phyloP scores from a whole-genome alignment of 805 yeast genomes.

The Ogataea ramenticola region DNA sequence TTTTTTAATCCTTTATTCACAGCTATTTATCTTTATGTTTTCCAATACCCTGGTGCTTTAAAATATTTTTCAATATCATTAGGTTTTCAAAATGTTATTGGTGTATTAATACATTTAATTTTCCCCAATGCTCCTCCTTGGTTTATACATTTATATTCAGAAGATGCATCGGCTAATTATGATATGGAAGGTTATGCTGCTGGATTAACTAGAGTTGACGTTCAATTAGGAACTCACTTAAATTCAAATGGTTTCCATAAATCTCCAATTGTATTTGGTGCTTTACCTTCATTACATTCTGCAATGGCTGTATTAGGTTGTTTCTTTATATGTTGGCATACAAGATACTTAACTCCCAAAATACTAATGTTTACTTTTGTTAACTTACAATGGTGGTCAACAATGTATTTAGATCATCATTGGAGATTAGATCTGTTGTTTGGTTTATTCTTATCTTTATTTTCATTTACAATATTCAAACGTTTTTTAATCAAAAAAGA shows the following conservation, averaged over 20 bases:
- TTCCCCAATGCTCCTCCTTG: slow-evolving; percentile 75
- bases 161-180: slow-evolving; percentile 47
- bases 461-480: slow-evolving; percentile 33
- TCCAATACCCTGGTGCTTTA: slow-evolving; percentile 59
- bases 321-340: slow-evolving; percentile 34
- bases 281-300: slow-evolving; percentile 63
- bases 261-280: slow-evolving; percentile 69
- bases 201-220: slow-evolving; percentile 59
- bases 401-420: slow-evolving; percentile 68
- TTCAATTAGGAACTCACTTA: slow-evolving; percentile 53
- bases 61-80: slow-evolving; percentile 45
- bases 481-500: slow-evolving; percentile 28
- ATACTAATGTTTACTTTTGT: slow-evolving; percentile 37
- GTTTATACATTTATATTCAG: slow-evolving; percentile 58
- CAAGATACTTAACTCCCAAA: slow-evolving; percentile 29
- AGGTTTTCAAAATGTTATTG: slow-evolving; percentile 54
- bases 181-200: slow-evolving; percentile 66
- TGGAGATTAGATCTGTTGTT: slow-evolving; percentile 55
- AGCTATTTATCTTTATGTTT: slow-evolving; percentile 55
- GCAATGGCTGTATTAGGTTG: slow-evolving; percentile 55
- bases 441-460: slow-evolving; percentile 47
- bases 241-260: slow-evolving; percentile 57
- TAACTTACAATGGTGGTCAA: slow-evolving; percentile 64
- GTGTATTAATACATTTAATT: slow-evolving; percentile 51
- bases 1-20: slow-evolving; percentile 54